phyloP scores from a whole-genome alignment of 768 basidiomycete species.

The Mycena epipterygia region DNA sequence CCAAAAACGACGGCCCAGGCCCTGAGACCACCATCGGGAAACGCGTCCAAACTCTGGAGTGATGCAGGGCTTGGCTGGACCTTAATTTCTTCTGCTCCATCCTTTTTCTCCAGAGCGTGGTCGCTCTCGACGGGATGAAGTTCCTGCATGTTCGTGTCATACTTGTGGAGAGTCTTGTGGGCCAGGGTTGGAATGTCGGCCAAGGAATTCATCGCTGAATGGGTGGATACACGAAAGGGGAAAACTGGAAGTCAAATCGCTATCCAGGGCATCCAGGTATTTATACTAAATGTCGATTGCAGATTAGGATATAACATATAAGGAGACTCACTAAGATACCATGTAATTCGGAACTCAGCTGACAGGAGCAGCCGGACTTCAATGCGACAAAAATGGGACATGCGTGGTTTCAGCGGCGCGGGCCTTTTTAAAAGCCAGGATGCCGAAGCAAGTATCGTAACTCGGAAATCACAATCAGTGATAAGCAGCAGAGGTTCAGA shows the following conservation, averaged over 20 bases:
- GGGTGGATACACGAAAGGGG: background rate
- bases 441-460: background rate
- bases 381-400: background rate
- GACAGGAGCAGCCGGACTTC: background rate
- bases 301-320: too few species aligned
- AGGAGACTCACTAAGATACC: too few species aligned
- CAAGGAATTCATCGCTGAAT: background rate
- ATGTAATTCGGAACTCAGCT: background rate
- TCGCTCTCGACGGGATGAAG: background rate
- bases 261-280: background rate
- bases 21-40: constrained; percentile 13
- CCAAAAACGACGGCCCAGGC: background rate
- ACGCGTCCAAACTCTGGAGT: background rate
- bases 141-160: background rate
- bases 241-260: background rate
- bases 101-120: background rate
- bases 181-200: background rate
- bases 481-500: too few species aligned
- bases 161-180: too few species aligned
- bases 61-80: background rate
- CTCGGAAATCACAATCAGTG: background rate
- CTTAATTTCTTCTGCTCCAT: background rate
- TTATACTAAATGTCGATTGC: too few species aligned
- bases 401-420: background rate
- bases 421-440: background rate